Conservation (phyloP, 257 asterid genomes). For the Gentiana straminea region DNA sequence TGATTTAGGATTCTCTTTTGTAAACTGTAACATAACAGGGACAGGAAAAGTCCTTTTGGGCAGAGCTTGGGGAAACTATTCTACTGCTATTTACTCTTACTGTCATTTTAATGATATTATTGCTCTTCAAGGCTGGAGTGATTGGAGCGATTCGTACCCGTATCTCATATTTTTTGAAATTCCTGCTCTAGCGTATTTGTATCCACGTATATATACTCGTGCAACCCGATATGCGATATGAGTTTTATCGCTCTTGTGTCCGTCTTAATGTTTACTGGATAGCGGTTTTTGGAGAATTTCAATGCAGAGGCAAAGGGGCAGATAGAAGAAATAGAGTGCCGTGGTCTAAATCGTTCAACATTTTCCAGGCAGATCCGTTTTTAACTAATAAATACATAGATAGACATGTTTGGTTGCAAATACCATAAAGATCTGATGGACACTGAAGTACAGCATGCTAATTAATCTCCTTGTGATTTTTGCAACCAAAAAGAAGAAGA, state of each 20-base stretch:
- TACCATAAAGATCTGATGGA: slow-evolving; percentile 29
- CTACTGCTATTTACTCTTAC: slow-evolving; percentile 38
- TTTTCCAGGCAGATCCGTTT: slow-evolving; percentile 30
- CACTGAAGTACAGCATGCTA: too few relatives aligned
- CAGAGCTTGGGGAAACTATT: slow-evolving; percentile 76
- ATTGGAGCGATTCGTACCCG: slow-evolving; percentile 43
- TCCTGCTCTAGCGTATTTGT: too few relatives aligned
- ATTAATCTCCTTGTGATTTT: too few relatives aligned
- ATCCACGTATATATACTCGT: too few relatives aligned
- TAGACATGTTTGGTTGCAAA: slow-evolving; percentile 48
- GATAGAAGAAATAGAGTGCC: slow-evolving; percentile 31
- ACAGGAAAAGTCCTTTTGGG: slow-evolving; percentile 42
- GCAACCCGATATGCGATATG: too few relatives aligned
- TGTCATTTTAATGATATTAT: slow-evolving; percentile 27
- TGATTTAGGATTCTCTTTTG: slow-evolving; percentile 83
- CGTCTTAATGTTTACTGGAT: slow-evolving; percentile 26
- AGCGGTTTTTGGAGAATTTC: slow-evolving; percentile 48
- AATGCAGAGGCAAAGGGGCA: slow-evolving; percentile 62
- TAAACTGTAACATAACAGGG: slow-evolving; percentile 45
- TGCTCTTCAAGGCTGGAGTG: slow-evolving; percentile 56
- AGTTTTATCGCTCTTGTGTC: too few relatives aligned
- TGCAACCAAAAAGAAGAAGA: too few relatives aligned
- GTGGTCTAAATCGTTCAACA: slow-evolving; percentile 45
- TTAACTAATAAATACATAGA: slow-evolving; percentile 35
- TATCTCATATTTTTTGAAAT: too few relatives aligned